These are phyloP conservation scores for Loxodes magnus DNA, from an alignment of 73 alveolate species.

Conservation along the genomic window DNA sequence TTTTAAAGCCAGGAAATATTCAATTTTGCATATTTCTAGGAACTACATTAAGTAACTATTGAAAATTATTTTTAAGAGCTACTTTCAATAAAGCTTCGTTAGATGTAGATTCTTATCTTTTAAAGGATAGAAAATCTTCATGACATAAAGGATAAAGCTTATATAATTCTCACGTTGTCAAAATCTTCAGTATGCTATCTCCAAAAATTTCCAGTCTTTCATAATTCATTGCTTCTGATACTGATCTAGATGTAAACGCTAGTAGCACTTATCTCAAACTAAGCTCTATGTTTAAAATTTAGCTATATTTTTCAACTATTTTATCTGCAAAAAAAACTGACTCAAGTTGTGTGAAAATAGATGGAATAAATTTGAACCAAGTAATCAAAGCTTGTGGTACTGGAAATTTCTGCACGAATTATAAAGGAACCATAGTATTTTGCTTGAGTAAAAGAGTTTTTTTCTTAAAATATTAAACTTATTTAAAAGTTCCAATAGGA, in stretches of 20 bases:
- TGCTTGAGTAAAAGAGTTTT: too few relatives aligned
- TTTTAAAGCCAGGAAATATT: not conserved
- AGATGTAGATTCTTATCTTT: not conserved
- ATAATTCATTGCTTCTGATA: not conserved
- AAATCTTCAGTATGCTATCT: not conserved
- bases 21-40: not conserved
- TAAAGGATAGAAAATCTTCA: not conserved
- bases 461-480: too few relatives aligned
- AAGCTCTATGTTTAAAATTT: not conserved
- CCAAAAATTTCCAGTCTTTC: conserved; percentile 8
- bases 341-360: too few relatives aligned
- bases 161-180: not conserved
- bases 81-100: not conserved
- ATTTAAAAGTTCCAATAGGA: too few relatives aligned
- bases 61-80: not conserved
- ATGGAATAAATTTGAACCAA: too few relatives aligned
- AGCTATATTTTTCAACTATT: too few relatives aligned
- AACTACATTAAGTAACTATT: not conserved
- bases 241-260: conserved; percentile 1
- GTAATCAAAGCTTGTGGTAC: too few relatives aligned
- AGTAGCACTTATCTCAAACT: not conserved
- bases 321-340: too few relatives aligned
- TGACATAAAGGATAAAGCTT: not conserved
- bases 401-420: too few relatives aligned
- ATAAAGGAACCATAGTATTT: too few relatives aligned